Evolutionary conservation across 345 rosid genomes (phyloP), one percentile per base, ranked within the genome.

Genomic region (Nasturtium officinale): DNA sequence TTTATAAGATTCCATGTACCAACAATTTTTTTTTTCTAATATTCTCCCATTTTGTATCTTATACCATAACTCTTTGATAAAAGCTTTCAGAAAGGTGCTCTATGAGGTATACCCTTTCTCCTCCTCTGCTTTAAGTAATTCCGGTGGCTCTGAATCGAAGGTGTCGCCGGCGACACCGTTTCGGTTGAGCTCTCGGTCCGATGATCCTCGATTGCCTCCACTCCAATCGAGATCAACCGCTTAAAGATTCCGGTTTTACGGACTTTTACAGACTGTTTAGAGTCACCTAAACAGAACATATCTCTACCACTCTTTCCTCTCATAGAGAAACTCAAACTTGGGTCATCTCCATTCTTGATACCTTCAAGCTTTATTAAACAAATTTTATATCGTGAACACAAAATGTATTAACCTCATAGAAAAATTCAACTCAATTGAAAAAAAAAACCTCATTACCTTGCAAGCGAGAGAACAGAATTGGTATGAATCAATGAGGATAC

Each of bases 381-480:
- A 40, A 40, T 38, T 3, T 11, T 38, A 38, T 38, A 38, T 10
- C 12, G 13, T 38, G 42, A 37, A 37, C 42, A 37, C n/a, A 38
- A 3, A 38, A 38, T 38, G 43, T 37, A 37, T 37, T 38, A 10
- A 7, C 37, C 42, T 37, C 10, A 37, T 3, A 37, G 15, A 11
- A 38, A 5, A 17, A 46, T 16, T 46, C 3, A 46, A 42, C 46
- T 42, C 50, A 38, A 23, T 50, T 38, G 38, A 30, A 37, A 45
- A 2, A n/a, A n/a, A n/a, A n/a, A n/a, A n/a, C n/a, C n/a, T 38
- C 9, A 18, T 48, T 20, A 67, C 79, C 79, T 90, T 90, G 82
- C 96, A 90, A 33, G 90, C 91, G 13, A 90, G 83, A 46, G 96
- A 90, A 47, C 96, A 90, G 85, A 88, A 90, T 25, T 89, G 74